These are phyloP conservation scores for Arthrobotrys megalospora DNA, from an alignment of 2,329 filamentous ascomycete genomes.

Conservation along the genomic window DNA sequence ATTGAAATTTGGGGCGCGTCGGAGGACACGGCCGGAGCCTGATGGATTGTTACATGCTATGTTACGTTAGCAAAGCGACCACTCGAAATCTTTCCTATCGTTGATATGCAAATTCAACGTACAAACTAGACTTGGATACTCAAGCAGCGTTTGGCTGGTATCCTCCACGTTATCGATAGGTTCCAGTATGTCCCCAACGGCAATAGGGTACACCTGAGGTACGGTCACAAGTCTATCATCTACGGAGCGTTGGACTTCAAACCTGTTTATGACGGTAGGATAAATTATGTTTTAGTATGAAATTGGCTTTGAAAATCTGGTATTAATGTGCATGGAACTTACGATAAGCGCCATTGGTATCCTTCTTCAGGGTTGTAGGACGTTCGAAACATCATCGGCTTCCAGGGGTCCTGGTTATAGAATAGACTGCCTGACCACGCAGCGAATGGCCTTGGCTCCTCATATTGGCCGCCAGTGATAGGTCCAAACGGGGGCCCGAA, in stretches of 20 bases:
- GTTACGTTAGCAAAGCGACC: not conserved
- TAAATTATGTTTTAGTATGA: not conserved
- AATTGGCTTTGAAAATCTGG: not conserved
- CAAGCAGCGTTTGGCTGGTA: conserved; percentile 12
- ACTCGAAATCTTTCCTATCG: not conserved
- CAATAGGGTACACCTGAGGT: not conserved
- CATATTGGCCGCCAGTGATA: conserved; percentile 11
- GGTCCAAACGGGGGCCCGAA: conserved; percentile 46
- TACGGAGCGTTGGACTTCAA: conserved; percentile 16
- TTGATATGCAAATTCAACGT: not conserved
- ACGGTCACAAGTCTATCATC: not conserved
- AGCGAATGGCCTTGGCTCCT: conserved; percentile 43
- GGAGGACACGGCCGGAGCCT: conserved; percentile 29
- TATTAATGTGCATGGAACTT: not conserved
- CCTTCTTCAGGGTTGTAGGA: conserved; percentile 7
- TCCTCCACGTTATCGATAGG: conserved; percentile 10
- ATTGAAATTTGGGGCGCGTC: conserved; percentile 19
- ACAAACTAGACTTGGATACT: conserved; percentile 35
- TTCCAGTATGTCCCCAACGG: conserved; percentile 32
- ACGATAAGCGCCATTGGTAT: conserved; percentile 38
- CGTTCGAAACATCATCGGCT: conserved; percentile 49
- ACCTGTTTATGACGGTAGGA: conserved; percentile 5
- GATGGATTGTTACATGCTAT: conserved; percentile 34
- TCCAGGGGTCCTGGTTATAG: conserved; percentile 39
- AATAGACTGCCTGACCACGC: conserved; percentile 32